These are phyloP conservation scores for Aegilops tauschii DNA, from an alignment of 176 grass and related monocot species.

Conservation along the genomic window DNA sequence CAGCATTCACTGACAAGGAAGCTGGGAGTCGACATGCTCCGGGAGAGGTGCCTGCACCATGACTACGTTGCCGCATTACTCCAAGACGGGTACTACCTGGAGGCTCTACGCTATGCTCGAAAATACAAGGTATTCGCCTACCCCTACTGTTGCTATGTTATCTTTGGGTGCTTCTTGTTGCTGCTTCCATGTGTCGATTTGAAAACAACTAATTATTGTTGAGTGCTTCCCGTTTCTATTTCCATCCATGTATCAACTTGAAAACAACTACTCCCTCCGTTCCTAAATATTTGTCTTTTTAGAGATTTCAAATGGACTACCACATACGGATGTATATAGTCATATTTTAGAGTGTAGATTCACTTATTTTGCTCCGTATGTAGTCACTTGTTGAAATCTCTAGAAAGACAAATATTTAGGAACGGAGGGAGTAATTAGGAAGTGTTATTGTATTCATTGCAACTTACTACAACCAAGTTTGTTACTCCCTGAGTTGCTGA, in stretches of 20 bases:
- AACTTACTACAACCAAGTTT: background rate
- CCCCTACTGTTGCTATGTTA: background rate
- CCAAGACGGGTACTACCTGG: conserved; percentile 84
- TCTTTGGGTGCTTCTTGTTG: background rate
- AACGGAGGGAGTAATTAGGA: background rate
- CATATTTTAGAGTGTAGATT: too few species aligned
- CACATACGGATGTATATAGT: too few species aligned
- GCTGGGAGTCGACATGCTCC: conserved; percentile 82
- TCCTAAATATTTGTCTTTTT: too few species aligned
- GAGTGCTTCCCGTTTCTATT: background rate
- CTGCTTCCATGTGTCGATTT: background rate
- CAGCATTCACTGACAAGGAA: conserved; percentile 57
- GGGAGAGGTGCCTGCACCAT: conserved; percentile 75
- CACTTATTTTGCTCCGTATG: too few species aligned
- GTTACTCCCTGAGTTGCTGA: background rate
- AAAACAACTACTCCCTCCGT: background rate
- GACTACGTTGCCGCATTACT: conserved; percentile 70
- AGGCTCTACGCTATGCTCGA: conserved; percentile 78
- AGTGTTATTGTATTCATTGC: background rate
- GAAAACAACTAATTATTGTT: background rate
- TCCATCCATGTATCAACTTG: background rate
- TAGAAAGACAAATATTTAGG: too few species aligned
- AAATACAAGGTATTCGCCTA: conserved; percentile 71
- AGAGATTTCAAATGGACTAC: too few species aligned
- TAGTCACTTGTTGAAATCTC: too few species aligned